Evolutionary conservation across 768 basidiomycete species (phyloP).

Genomic region (Xerocomus spinulosus): DNA sequence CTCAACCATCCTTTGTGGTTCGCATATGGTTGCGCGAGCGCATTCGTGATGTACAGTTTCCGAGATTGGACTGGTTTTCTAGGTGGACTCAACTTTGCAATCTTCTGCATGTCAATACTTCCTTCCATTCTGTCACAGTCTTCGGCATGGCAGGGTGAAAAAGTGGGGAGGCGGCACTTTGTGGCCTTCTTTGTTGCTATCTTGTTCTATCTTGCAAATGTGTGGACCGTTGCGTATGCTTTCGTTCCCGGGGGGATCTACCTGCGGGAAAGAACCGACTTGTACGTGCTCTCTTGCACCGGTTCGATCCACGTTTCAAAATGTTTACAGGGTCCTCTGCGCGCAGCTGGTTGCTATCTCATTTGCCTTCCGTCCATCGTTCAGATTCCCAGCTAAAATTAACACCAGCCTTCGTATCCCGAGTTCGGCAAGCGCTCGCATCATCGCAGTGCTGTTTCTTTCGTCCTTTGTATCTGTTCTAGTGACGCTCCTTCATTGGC

Average conservation of each 20-base stretch:
- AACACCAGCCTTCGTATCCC: constrained; percentile 11
- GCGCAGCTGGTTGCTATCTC: constrained; percentile 50
- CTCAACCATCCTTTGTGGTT: constrained; percentile 51
- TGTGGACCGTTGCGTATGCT: constrained; percentile 87
- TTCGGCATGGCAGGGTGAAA: constrained; percentile 32
- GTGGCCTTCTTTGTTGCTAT: constrained; percentile 57
- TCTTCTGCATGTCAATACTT: constrained; percentile 61
- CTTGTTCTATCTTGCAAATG: constrained; percentile 60
- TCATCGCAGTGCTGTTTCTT: constrained; percentile 34
- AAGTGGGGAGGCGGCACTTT: constrained; percentile 48
- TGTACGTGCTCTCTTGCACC: constrained; percentile 40
- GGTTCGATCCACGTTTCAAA: not conserved
- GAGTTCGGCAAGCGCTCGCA: constrained; percentile 24
- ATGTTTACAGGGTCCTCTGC: constrained; percentile 43
- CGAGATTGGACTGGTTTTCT: constrained; percentile 67
- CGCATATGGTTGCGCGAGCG: constrained; percentile 45
- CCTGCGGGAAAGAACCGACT: constrained; percentile 72
- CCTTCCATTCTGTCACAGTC: constrained; percentile 51
- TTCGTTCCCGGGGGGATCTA: constrained; percentile 79
- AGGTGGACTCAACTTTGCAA: constrained; percentile 58
- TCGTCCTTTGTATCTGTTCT: constrained; percentile 47
- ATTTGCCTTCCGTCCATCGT: constrained; percentile 43
- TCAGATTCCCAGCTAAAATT: constrained; percentile 1
- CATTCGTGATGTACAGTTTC: constrained; percentile 54
- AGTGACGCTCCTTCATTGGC: constrained; percentile 51